These are phyloP conservation scores for Fusarium sp. DNA, from an alignment of 2,329 filamentous ascomycete genomes.

Conservation along the genomic window DNA sequence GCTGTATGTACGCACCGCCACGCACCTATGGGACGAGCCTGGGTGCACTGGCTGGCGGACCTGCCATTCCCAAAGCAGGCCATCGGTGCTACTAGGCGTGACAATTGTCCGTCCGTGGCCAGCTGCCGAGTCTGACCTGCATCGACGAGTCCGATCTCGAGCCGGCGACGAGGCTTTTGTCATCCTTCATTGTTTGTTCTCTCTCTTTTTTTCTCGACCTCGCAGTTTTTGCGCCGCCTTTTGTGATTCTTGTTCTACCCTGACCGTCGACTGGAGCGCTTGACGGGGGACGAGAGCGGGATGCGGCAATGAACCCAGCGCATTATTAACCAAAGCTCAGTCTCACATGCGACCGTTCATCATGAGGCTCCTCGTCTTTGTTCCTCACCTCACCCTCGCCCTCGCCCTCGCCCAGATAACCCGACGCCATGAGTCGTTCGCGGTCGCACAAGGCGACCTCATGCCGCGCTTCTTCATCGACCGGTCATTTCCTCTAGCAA, in stretches of 20 bases:
- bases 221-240: not conserved
- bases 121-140: slow-evolving; percentile 39
- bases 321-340: not conserved
- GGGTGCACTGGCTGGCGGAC: not conserved
- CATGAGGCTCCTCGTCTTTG: slow-evolving; percentile 40
- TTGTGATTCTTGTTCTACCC: not conserved
- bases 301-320: slow-evolving; percentile 31
- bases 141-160: slow-evolving; percentile 13
- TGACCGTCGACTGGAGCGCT: not conserved
- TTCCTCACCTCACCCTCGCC: slow-evolving; percentile 21
- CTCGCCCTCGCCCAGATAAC: slow-evolving; percentile 29
- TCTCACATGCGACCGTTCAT: slow-evolving; percentile 8
- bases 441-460: slow-evolving; percentile 47
- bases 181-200: slow-evolving; percentile 30
- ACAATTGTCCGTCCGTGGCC: slow-evolving; percentile 16
- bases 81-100: not conserved
- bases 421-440: slow-evolving; percentile 41
- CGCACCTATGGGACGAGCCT: slow-evolving; percentile 9
- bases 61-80: slow-evolving; percentile 16
- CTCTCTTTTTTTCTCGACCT: not conserved
- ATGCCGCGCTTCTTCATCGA: slow-evolving; percentile 52
- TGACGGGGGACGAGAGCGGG: not conserved
- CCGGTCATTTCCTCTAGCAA: slow-evolving; percentile 48
- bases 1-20: not conserved
- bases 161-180: slow-evolving; percentile 21